phyloP scores from a whole-genome alignment of 2,329 filamentous ascomycete species.

The Esteya vermicola region DNA sequence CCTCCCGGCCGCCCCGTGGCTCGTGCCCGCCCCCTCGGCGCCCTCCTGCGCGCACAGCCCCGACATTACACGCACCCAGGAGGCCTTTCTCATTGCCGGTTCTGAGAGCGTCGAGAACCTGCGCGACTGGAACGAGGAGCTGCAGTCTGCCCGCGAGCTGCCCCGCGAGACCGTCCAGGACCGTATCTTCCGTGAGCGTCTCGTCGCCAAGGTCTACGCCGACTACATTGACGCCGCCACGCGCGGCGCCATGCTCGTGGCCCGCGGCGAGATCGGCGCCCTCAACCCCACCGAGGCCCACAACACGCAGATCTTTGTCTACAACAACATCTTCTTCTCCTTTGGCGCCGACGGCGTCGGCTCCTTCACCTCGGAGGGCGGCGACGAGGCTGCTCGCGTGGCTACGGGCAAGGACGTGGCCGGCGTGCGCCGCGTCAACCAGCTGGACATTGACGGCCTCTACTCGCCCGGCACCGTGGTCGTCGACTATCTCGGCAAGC shows the following conservation, averaged over 20 bases:
- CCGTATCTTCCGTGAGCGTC: conserved; percentile 83
- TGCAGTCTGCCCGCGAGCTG: conserved; percentile 90
- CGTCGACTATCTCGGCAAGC: conserved; percentile 92
- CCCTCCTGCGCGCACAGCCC: conserved; percentile 56
- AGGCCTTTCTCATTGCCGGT: conserved; percentile 79
- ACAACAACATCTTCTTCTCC: conserved; percentile 99
- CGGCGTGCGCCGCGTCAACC: conserved; percentile 89
- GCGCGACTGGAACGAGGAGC: conserved; percentile 97
- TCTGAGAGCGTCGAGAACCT: conserved; percentile 89
- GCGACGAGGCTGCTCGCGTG: conserved; percentile 88
- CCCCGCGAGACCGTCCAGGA: conserved; percentile 91
- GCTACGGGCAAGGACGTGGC: conserved; percentile 94
- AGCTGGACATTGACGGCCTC: conserved; percentile 85
- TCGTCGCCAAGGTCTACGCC: conserved; percentile 91
- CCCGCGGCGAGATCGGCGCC: conserved; percentile 80
- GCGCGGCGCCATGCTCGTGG: conserved; percentile 81
- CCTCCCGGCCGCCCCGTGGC: conserved; percentile 83
- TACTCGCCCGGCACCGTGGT: conserved; percentile 95
- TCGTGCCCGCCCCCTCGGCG: conserved; percentile 57
- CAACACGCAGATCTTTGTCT: conserved; percentile 96
- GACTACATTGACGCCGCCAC: conserved; percentile 96
- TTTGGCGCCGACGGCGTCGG: conserved; percentile 96
- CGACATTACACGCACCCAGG: conserved; percentile 81
- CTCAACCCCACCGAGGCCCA: conserved; percentile 85
- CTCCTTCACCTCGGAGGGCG: conserved; percentile 91